Conservation (phyloP, 305 asterid species). For the Fraxinus sp. region DNA sequence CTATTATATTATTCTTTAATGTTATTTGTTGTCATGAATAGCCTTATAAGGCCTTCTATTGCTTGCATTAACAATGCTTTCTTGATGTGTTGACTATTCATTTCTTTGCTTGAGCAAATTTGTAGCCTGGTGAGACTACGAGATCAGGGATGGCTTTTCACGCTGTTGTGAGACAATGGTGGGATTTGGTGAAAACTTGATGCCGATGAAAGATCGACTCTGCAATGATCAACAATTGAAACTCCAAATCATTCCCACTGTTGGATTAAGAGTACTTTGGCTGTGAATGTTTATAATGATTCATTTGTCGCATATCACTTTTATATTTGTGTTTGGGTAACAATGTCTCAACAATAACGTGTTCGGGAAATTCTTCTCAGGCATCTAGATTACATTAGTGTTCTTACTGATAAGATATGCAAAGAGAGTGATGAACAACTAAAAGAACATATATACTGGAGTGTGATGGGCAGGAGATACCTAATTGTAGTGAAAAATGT, state of each 20-base stretch:
- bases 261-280: conserved; percentile 15
- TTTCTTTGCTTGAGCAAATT: neutral
- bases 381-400: neutral
- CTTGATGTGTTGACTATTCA: neutral
- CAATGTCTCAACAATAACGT: neutral
- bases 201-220: neutral
- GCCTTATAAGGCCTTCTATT: neutral
- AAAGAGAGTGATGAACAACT: neutral
- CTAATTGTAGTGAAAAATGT: conserved; percentile 6
- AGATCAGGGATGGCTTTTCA: neutral
- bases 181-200: neutral
- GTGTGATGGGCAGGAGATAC: neutral
- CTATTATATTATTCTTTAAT: too few relatives aligned
- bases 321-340: conserved; percentile 4
- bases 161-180: neutral
- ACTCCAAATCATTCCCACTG: conserved; percentile 6
- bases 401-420: neutral
- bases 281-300: neutral
- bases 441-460: neutral
- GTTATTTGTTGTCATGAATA: too few relatives aligned
- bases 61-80: neutral
- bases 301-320: neutral
- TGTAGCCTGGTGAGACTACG: neutral
- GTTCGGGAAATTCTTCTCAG: neutral
- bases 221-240: neutral